These are phyloP conservation scores for Chrysopogon serrulatus DNA, from an alignment of 176 grass and related monocot species.

Conservation along the genomic window DNA sequence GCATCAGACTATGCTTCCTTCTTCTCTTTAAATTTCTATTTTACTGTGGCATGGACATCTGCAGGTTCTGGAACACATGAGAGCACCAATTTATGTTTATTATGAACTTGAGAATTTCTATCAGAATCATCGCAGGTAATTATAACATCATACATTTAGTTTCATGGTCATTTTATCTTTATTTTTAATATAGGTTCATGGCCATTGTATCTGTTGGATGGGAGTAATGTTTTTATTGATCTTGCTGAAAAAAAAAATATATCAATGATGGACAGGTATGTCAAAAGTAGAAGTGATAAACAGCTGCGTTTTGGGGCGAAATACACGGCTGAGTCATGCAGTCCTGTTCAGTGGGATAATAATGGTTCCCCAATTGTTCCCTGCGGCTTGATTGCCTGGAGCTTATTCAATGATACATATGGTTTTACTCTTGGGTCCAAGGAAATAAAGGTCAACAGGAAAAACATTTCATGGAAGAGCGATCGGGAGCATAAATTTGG, in stretches of 20 bases:
- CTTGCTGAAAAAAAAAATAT: slow-evolving; percentile 18
- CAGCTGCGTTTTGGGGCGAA: slow-evolving; percentile 59
- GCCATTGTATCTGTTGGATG: background rate
- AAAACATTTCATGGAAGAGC: slow-evolving; percentile 90
- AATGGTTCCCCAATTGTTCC: slow-evolving; percentile 76
- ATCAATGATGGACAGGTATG: slow-evolving; percentile 44
- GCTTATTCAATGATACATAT: slow-evolving; percentile 97
- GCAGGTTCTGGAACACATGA: slow-evolving; percentile 74
- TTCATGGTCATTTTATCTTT: background rate
- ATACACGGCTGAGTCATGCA: slow-evolving; percentile 52
- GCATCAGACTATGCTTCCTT: background rate
- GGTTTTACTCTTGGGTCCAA: slow-evolving; percentile 45
- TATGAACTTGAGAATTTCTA: slow-evolving; percentile 96
- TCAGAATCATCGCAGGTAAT: slow-evolving; percentile 94
- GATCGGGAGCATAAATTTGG: slow-evolving; percentile 89
- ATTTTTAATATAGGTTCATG: background rate
- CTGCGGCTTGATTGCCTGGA: slow-evolving; percentile 96
- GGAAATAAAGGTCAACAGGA: slow-evolving; percentile 61
- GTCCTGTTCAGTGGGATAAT: slow-evolving; percentile 44
- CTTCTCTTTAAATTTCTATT: background rate
- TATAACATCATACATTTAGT: background rate
- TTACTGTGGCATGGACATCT: slow-evolving; percentile 15
- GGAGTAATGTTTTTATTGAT: background rate
- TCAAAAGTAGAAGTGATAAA: slow-evolving; percentile 89
- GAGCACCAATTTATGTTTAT: slow-evolving; percentile 85